Evolutionary conservation across 2,329 filamentous ascomycete genomes (phyloP).

Genomic region (Knoxdaviesia proteae): DNA sequence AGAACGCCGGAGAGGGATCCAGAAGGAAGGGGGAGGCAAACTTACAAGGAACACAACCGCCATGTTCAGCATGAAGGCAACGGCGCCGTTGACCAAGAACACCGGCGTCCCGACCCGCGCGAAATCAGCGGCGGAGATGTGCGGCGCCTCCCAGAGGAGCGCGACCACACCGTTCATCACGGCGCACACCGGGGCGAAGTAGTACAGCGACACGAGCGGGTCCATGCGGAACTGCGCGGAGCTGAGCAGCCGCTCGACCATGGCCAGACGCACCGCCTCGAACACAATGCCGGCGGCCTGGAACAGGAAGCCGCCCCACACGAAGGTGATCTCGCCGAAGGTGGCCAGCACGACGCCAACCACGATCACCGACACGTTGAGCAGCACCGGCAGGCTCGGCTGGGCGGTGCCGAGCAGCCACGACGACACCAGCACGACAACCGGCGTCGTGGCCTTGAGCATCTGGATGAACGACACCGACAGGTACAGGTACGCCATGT

Average conservation of each 20-base stretch:
- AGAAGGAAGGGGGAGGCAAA: constrained; percentile 5
- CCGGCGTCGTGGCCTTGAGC: constrained; percentile 95
- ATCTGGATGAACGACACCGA: constrained; percentile 97
- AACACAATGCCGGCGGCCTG: constrained; percentile 62
- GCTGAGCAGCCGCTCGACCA: constrained; percentile 68
- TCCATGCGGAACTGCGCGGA: constrained; percentile 84
- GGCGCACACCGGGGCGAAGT: constrained; percentile 71
- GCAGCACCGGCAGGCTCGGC: constrained; percentile 67
- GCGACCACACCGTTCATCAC: constrained; percentile 60
- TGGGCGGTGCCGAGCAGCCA: constrained; percentile 74
- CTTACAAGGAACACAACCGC: constrained; percentile 71
- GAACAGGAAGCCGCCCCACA: constrained; percentile 57
- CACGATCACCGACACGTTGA: constrained; percentile 89
- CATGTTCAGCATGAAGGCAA: constrained; percentile 66
- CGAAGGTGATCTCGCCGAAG: constrained; percentile 88
- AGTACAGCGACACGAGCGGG: constrained; percentile 71
- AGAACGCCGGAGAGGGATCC: neutral
- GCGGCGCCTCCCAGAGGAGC: constrained; percentile 52
- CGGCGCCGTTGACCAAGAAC: constrained; percentile 54
- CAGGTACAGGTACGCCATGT: constrained; percentile 86
- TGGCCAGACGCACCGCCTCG: constrained; percentile 63
- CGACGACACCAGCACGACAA: constrained; percentile 74
- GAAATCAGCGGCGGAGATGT: constrained; percentile 46
- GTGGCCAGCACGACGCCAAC: constrained; percentile 88
- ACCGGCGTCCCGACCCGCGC: constrained; percentile 52